Base-by-base conservation (phyloP, 768 basidiomycete genomes). In the Suillus discolor region DNA sequence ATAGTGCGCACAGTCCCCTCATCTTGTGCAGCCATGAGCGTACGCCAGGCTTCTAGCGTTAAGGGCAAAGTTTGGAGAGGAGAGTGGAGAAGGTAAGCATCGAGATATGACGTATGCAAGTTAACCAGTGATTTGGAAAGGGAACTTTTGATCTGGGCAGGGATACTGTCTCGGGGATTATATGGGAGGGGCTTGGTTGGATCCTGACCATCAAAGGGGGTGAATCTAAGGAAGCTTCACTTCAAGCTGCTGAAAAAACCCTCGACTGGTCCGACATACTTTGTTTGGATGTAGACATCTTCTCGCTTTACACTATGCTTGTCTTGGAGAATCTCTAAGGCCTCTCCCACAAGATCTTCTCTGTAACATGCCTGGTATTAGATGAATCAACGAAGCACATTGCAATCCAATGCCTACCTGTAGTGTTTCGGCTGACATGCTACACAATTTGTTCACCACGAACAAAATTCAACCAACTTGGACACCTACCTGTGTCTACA, bases 331-430 rank as follows among this genome's bases (percentile, higher is more conserved):
- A 80, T 79, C 39, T 81, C 75, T 1, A 95, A 80, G 0, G 91
- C 94, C 62, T 87, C 84, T 6, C 94, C 94, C 3, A 95, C 92
- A 2, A 93, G 84, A 63, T 93, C 90, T 73, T 95, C 92, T 44
- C 92, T 91, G 67, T 68, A 7, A 42, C 25, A 42, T 4, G 41
- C 7, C 6, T 60, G 18, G 18, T 11, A 42, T 60, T 20, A 42
- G 25, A 20, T 42, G 12, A 42, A 41, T 39, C 16, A 25, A 41
- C 23, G 25, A 60, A 20, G 12, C 4, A 31, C 57, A 2, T 9
- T 38, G 36, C 38, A 11, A 66, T 42, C 61, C 67, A 63, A 31
- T 11, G 64, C 76, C 62, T 73, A 87, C 89, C 85, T 83, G 69
- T 92, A 91, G 71, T 91, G 90, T 72, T 91, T 91, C 12, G 85